Conservation (phyloP, 2,329 filamentous ascomycete genomes). For the Fusarium penzigii region DNA sequence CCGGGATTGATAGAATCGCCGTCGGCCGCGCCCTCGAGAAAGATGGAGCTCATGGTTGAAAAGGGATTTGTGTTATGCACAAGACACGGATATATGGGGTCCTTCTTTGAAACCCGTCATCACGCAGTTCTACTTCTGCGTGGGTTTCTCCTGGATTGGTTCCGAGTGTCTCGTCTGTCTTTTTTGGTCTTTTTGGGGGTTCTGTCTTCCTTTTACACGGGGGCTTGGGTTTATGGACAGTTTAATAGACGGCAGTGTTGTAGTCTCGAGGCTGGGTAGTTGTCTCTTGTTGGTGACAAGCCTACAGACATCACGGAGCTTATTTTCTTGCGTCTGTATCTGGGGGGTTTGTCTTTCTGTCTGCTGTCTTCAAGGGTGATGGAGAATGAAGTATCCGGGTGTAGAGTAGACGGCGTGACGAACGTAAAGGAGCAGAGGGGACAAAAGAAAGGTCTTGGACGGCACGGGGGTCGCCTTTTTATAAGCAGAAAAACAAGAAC, state of each 20-base stretch:
- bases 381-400: no score
- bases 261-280: conserved; percentile 28
- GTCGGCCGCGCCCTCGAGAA: conserved; percentile 21
- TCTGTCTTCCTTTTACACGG: no score
- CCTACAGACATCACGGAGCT: conserved; percentile 29
- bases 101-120: conserved; percentile 28
- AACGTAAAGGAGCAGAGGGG: no score
- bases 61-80: conserved; percentile 19
- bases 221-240: conserved; percentile 22
- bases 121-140: conserved; percentile 11
- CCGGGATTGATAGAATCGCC: conserved; percentile 2
- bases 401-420: no score
- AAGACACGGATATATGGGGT: conserved; percentile 27
- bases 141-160: background rate
- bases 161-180: conserved; percentile 3
- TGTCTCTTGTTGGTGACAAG: conserved; percentile 27
- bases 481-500: no score
- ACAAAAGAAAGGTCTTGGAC: no score
- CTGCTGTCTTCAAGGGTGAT: background rate
- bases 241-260: conserved; percentile 30
- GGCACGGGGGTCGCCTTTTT: no score
- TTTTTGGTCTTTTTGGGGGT: conserved; percentile 1
- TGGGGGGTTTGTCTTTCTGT: conserved; percentile 1
- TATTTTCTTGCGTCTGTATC: conserved; percentile 7
- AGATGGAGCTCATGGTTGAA: conserved; percentile 25